Evolutionary conservation across 441 rosid genomes (phyloP).

Genomic region (Erodium texanum): DNA sequence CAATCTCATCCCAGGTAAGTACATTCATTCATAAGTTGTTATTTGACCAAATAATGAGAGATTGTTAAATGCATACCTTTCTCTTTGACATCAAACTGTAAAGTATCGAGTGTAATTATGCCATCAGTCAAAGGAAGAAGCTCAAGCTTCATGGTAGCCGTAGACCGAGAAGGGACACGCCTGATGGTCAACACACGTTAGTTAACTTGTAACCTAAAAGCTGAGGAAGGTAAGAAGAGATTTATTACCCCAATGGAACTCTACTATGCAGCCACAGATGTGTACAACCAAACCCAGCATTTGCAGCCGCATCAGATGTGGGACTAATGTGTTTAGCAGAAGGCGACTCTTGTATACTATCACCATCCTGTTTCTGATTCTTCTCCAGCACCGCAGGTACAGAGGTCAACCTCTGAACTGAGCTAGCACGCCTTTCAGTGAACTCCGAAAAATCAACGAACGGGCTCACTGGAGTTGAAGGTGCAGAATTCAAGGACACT

Average conservation of each 20-base stretch:
- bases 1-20: not conserved
- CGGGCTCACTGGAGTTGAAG: conserved; percentile 55
- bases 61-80: conserved; percentile 46
- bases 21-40: not conserved
- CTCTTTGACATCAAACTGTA: conserved; percentile 81
- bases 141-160: conserved; percentile 85
- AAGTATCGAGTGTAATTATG: conserved; percentile 76
- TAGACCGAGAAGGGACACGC: conserved; percentile 81
- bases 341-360: conserved; percentile 26
- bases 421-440: conserved; percentile 31
- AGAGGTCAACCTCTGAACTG: conserved; percentile 20
- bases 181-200: conserved; percentile 33
- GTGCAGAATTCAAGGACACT: conserved; percentile 72
- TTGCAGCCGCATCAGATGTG: conserved; percentile 55
- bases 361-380: conserved; percentile 29
- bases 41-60: not conserved
- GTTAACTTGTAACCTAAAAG: conserved; percentile 15
- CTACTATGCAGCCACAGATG: conserved; percentile 99
- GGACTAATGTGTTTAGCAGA: conserved; percentile 40
- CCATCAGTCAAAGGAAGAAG: conserved; percentile 95
- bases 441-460: conserved; percentile 53
- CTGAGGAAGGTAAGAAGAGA: conserved; percentile 15
- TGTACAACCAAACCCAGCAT: conserved; percentile 58
- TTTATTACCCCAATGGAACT: conserved; percentile 87
- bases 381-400: conserved; percentile 31